Conservation (phyloP, 2,329 filamentous ascomycete species). For the Aschersonia sp. region DNA sequence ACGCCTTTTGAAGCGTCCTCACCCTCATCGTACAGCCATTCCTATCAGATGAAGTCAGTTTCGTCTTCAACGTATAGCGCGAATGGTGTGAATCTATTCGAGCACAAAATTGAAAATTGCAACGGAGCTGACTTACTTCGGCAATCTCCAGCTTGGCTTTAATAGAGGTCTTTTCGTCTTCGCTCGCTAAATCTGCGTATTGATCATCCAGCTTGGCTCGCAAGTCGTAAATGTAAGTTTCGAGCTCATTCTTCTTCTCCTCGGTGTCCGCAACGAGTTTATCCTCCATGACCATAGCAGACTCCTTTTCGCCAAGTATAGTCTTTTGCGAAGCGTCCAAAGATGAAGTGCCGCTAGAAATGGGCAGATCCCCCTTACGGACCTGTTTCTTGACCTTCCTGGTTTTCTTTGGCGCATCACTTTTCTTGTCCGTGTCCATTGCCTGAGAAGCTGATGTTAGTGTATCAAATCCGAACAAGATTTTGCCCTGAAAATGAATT, state of each 20-base stretch:
- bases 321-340: constrained; percentile 57
- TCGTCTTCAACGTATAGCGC: background rate
- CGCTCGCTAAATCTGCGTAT: constrained; percentile 75
- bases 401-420: constrained; percentile 65
- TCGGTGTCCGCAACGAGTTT: constrained; percentile 97
- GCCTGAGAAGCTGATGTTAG: constrained; percentile 31
- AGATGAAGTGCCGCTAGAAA: constrained; percentile 69
- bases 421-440: constrained; percentile 71
- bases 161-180: constrained; percentile 84
- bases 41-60: constrained; percentile 36
- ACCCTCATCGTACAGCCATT: constrained; percentile 97
- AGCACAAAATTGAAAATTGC: too few relatives aligned
- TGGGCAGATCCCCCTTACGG: constrained; percentile 86
- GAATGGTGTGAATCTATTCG: background rate
- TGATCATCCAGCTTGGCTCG: constrained; percentile 89
- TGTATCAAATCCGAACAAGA: background rate
- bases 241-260: constrained; percentile 99
- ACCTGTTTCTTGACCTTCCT: constrained; percentile 99
- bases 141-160: constrained; percentile 67
- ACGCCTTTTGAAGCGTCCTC: constrained; percentile 88
- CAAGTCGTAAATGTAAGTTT: constrained; percentile 93
- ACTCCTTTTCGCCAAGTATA: constrained; percentile 65
- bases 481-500: background rate
- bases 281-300: constrained; percentile 90
- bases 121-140: constrained; percentile 52